phyloP scores from a whole-genome alignment of 345 rosid genomes.

The Isatis tinctoria region DNA sequence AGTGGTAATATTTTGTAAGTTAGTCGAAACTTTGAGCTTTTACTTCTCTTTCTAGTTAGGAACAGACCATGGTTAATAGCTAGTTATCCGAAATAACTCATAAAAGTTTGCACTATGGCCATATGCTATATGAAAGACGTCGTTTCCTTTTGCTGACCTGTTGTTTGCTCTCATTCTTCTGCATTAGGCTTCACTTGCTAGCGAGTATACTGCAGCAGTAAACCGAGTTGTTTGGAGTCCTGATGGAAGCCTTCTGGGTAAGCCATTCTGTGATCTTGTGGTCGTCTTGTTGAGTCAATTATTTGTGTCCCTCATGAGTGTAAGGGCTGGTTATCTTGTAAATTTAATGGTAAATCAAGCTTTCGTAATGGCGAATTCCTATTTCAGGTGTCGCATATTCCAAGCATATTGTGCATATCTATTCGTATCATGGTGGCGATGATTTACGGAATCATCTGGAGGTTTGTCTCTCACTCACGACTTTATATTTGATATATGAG shows the following conservation, averaged over 20 bases:
- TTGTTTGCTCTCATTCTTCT: constrained; percentile 16
- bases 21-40: neutral
- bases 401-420: constrained; percentile 73
- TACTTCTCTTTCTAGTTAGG: constrained; percentile 10
- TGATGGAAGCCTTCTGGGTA: constrained; percentile 61
- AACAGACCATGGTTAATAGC: constrained; percentile 10
- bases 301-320: neutral
- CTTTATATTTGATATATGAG: constrained; percentile 15
- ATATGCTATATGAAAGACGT: no score
- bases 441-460: constrained; percentile 51
- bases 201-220: constrained; percentile 55
- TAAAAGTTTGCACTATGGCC: constrained; percentile 4
- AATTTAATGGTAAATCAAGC: neutral
- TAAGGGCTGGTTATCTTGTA: neutral
- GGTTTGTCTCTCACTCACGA: constrained; percentile 36
- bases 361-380: neutral
- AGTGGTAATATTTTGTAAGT: neutral
- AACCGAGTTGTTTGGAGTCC: constrained; percentile 66
- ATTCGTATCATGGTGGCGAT: constrained; percentile 48
- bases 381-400: constrained; percentile 76
- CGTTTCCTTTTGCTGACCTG: neutral
- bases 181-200: constrained; percentile 49
- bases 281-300: neutral
- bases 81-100: constrained; percentile 2
- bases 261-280: constrained; percentile 7